Base-by-base conservation (phyloP, 2,329 filamentous ascomycete species). In the Orbilia javanica region DNA sequence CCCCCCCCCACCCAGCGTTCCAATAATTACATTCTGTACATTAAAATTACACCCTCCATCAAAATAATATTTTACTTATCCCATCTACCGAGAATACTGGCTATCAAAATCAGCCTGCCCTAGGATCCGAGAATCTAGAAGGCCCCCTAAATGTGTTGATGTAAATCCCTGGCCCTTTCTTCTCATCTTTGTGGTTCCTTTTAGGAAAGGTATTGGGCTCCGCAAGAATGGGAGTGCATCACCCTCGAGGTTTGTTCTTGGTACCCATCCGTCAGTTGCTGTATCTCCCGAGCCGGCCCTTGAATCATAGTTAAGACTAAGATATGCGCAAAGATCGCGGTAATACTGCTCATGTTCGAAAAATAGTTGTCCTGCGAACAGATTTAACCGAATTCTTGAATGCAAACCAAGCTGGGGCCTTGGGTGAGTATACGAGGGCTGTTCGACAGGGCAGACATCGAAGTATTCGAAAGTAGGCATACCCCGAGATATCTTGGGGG, bases 361-460 rank as follows among this genome's bases (percentile, higher is more conserved):
- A 92, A 93, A 0, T 11, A 93, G 85, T 71, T 91, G 89, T 0
- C 91, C 91, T 0, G 91, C 85, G 69, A 93, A 93, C 0, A 93
- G 83, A 52, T 91, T 90, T 0, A 93, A 85, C 7, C 78, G 80
- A 2, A 83, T 71, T 1, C 53, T 68, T 20, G 18, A 48, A 5
- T 31, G 15, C 1, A 53, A 1, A 25, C 31, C 31, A 1, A 65
- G 31, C 3, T 25, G 13, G 10, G 7, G 4, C 18, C 20, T 10
- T 18, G 25, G 0, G 22, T 5, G 8, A n/a, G 18, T 50, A 22
- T 22, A 13, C 4, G 13, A 50, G 13, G 13, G 0, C 3, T 20
- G 7, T 90, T 83, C 0, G 80, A 63, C 55, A 89, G 87, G 0
- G 89, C 81, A 4, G 85, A 71, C 15, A 18, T 64, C 44, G 8